Evolutionary conservation across 2,329 filamentous ascomycete species (phyloP).

Genomic region (Macrophomina pseudophaseolina): DNA sequence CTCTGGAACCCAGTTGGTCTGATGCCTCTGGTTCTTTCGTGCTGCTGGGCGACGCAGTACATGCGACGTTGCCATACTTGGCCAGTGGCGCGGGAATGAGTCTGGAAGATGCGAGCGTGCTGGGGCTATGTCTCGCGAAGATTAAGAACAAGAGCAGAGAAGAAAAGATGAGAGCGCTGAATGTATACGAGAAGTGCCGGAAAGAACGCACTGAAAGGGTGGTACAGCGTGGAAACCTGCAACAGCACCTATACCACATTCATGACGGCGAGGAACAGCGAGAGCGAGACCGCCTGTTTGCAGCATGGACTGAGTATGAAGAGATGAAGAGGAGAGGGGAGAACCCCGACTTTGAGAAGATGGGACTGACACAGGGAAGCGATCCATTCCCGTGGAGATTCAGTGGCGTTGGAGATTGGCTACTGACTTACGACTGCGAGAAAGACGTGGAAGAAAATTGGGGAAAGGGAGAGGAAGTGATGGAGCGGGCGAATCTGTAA

Average conservation of each 20-base stretch:
- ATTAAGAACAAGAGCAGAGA: slow-evolving; percentile 40
- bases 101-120: slow-evolving; percentile 64
- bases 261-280: slow-evolving; percentile 63
- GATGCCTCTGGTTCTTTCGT: slow-evolving; percentile 62
- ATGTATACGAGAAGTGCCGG: slow-evolving; percentile 63
- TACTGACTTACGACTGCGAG: slow-evolving; percentile 43
- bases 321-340: slow-evolving; percentile 34
- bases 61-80: slow-evolving; percentile 68
- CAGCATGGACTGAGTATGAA: slow-evolving; percentile 38
- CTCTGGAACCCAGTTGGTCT: slow-evolving; percentile 61
- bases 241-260: slow-evolving; percentile 67
- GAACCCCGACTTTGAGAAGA: slow-evolving; percentile 30
- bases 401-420: slow-evolving; percentile 42
- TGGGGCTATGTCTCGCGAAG: slow-evolving; percentile 60
- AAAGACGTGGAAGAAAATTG: slow-evolving; percentile 39
- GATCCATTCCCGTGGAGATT: slow-evolving; percentile 47
- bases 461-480: slow-evolving; percentile 29
- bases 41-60: slow-evolving; percentile 67
- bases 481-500: slow-evolving; percentile 20
- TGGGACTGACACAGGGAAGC: slow-evolving; percentile 34
- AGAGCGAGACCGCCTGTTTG: slow-evolving; percentile 53
- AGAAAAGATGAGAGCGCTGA: slow-evolving; percentile 45
- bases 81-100: slow-evolving; percentile 65
- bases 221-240: slow-evolving; percentile 63
- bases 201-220: slow-evolving; percentile 64